Conservation (phyloP, 2,329 filamentous ascomycete species). For the Fonsecaea nubica region DNA sequence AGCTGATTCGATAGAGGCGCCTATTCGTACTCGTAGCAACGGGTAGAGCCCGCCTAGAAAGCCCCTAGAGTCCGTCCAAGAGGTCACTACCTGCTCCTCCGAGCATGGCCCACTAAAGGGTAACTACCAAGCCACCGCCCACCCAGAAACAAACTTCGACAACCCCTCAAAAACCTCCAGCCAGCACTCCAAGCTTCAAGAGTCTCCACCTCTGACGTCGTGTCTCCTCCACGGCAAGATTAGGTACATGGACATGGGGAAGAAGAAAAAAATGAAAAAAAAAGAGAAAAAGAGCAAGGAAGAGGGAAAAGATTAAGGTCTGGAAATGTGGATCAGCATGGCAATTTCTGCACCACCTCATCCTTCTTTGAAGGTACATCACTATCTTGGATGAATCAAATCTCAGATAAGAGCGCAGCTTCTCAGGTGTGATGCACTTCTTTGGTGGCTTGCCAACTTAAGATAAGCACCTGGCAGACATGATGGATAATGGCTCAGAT, state of each 20-base stretch:
- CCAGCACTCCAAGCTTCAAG: not conserved
- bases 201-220: slow-evolving; percentile 15
- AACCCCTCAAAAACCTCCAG: slow-evolving; percentile 6
- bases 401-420: slow-evolving; percentile 6
- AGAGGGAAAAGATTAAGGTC: not conserved
- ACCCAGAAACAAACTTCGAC: not conserved
- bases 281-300: slow-evolving; percentile 2
- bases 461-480: not conserved
- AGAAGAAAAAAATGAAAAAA: slow-evolving; percentile 4
- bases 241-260: not conserved
- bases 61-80: not conserved
- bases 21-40: not conserved
- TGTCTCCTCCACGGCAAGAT: not conserved
- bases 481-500: not conserved
- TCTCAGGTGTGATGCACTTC: not conserved
- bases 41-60: not conserved
- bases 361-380: not conserved
- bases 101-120: not conserved
- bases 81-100: too few relatives aligned
- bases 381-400: not conserved
- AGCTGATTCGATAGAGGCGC: not conserved
- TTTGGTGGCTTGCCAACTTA: not conserved
- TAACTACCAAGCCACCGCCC: not conserved
- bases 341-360: slow-evolving; percentile 13
- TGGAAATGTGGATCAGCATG: slow-evolving; percentile 5